Evolutionary conservation across 78 protist species (phyloP), one percentile per base, ranked within the genome.

Genomic region (Dictyostelium intermedium): DNA sequence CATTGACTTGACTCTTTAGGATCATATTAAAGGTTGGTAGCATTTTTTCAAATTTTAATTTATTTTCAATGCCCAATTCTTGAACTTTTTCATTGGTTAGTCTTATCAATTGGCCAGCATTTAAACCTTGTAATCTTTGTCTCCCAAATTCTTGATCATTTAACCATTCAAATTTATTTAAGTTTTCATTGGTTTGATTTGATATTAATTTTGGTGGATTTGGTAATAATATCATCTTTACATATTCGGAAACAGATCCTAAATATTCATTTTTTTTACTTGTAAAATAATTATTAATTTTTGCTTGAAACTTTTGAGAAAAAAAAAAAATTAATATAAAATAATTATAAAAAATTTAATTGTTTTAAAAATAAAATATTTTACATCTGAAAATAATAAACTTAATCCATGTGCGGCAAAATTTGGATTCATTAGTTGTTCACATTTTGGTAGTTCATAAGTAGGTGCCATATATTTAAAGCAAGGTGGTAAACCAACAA

Each of bases 61-160:
- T 45, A 13, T 72, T 11, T 0, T 0, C 2, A 34, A 72, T 34
- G 32, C 20, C 43, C 13, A 72, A 34, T 18, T 32, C 23, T 13
- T 72, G 7, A 34, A 72, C 23, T 72, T 32, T 73, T 8, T 27
- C 47, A 9, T 43, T 8, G 1, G 27, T 72, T 34, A 84, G 20
- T 11, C 45, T 70, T 11, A 45, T 23, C 10, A 84, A 37, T 50
- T 73, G 45, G 5, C 91, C 91, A 20, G 83, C 23, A 73, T 84
- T 84, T 30, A 72, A 72, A 72, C 79, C 91, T 72, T 84, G 91
- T 14, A 84, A 25, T 34, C 91, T 39, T 34, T 84, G 91, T 69
- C 91, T 69, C 47, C 91, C 91, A 72, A 84, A 84, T 30, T 84
- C 91, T 72, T 73, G 43, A 43, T 84, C 91, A 50, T 30, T 73